phyloP scores from a whole-genome alignment of 805 yeast genomes.

The Candida xyloterini region DNA sequence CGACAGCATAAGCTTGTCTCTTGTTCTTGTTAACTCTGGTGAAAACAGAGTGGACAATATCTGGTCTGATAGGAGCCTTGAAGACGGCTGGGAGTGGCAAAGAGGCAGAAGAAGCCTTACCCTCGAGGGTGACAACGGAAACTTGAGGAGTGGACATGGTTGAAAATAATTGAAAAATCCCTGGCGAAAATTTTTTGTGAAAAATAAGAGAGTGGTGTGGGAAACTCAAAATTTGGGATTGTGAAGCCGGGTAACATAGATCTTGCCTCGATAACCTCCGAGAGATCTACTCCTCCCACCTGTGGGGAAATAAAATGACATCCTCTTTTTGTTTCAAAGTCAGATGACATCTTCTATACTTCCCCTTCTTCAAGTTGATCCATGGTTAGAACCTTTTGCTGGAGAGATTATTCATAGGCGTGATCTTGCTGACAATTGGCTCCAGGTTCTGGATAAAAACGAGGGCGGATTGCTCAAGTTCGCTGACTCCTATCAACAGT shows the following conservation, averaged over 20 bases:
- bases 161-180: slow-evolving; percentile 10
- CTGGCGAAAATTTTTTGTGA: slow-evolving; percentile 3
- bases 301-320: slow-evolving; percentile 8
- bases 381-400: slow-evolving; percentile 80
- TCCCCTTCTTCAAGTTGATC: slow-evolving; percentile 56
- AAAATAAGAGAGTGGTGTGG: slow-evolving; percentile 8
- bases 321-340: slow-evolving; percentile 4
- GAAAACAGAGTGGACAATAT: slow-evolving; percentile 98
- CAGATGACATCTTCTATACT: slow-evolving; percentile 5
- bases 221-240: not conserved
- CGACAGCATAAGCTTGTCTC: slow-evolving; percentile 99
- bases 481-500: slow-evolving; percentile 70
- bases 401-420: slow-evolving; percentile 68
- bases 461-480: slow-evolving; percentile 69
- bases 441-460: slow-evolving; percentile 45
- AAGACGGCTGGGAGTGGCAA: slow-evolving; percentile 97
- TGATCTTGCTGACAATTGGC: slow-evolving; percentile 62
- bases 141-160: slow-evolving; percentile 86
- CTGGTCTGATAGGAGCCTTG: slow-evolving; percentile 99
- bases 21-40: slow-evolving; percentile 99
- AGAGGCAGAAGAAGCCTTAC: slow-evolving; percentile 80
- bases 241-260: slow-evolving; percentile 11
- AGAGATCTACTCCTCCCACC: slow-evolving; percentile 3
- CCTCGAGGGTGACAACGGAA: slow-evolving; percentile 80
- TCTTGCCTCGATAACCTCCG: not conserved